Conservation (phyloP, 805 yeast genomes). For the Tetrapisispora phaffii region DNA sequence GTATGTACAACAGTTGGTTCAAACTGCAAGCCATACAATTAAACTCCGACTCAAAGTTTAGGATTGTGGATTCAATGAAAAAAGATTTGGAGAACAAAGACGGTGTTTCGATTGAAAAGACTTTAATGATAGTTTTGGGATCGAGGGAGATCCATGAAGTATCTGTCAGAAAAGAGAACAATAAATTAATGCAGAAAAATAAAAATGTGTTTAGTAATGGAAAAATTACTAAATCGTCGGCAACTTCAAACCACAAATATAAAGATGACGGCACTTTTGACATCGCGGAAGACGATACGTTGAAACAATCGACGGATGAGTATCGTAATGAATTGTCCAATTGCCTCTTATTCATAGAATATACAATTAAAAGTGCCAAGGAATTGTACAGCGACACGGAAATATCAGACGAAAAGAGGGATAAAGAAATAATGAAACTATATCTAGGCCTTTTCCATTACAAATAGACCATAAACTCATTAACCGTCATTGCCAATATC, state of each 20-base stretch:
- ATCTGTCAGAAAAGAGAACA: constrained; percentile 16
- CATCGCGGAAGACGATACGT: background rate
- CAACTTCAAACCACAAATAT: constrained; percentile 4
- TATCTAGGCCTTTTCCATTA: background rate
- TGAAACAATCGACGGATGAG: background rate
- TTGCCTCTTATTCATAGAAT: constrained; percentile 16
- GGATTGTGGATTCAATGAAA: constrained; percentile 42
- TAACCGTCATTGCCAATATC: no score
- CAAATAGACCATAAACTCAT: no score
- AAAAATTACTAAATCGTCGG: constrained; percentile 12
- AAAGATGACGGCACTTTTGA: background rate
- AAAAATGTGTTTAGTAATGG: constrained; percentile 24
- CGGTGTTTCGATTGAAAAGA: constrained; percentile 10
- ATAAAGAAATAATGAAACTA: background rate
- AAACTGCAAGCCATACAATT: constrained; percentile 46
- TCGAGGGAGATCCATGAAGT: constrained; percentile 33
- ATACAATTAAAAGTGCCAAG: constrained; percentile 17
- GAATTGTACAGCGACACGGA: background rate
- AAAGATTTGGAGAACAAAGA: constrained; percentile 33
- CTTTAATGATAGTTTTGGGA: constrained; percentile 29
- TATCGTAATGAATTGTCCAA: constrained; percentile 8
- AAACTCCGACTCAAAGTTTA: constrained; percentile 40
- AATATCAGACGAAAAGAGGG: background rate
- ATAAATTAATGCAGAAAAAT: constrained; percentile 18
- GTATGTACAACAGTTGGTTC: constrained; percentile 28